Evolutionary conservation across 306 rosid species (phyloP).

Genomic region (Castanea crenata): DNA sequence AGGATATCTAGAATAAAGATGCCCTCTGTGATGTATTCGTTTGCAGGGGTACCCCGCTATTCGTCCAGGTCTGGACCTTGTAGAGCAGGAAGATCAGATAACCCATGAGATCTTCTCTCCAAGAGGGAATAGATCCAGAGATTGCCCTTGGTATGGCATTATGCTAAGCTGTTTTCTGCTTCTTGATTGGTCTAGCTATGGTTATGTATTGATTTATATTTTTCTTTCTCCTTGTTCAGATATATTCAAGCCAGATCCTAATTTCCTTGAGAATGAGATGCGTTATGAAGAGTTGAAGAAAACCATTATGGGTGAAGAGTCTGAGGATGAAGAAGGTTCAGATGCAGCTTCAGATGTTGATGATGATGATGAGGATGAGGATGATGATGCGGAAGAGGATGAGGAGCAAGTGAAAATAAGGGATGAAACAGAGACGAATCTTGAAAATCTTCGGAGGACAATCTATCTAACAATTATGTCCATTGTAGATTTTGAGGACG

Average conservation of each 20-base stretch:
- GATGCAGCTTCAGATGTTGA: constrained; percentile 58
- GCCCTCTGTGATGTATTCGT: neutral
- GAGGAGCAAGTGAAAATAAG: constrained; percentile 70
- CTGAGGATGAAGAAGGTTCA: constrained; percentile 60
- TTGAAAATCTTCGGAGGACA: constrained; percentile 84
- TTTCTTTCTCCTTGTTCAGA: constrained; percentile 34
- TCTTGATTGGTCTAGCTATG: constrained; percentile 9
- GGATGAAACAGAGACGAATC: constrained; percentile 94
- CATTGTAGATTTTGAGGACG: constrained; percentile 97
- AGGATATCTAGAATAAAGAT: neutral
- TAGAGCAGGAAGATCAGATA: constrained; percentile 59
- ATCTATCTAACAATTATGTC: constrained; percentile 94
- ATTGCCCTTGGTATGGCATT: constrained; percentile 45
- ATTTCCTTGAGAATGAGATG: constrained; percentile 72
- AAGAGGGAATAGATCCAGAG: constrained; percentile 49
- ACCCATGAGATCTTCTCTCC: constrained; percentile 57
- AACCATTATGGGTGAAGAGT: constrained; percentile 71
- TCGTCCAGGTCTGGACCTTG: constrained; percentile 58
- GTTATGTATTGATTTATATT: neutral
- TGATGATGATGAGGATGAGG: constrained; percentile 26
- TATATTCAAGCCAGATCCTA: constrained; percentile 75
- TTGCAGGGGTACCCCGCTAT: constrained; percentile 58
- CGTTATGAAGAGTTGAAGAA: constrained; percentile 81
- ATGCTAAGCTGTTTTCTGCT: constrained; percentile 1
- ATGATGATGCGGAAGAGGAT: constrained; percentile 57